phyloP scores from a whole-genome alignment of 805 yeast genomes.

The Hanseniaspora singularis region DNA sequence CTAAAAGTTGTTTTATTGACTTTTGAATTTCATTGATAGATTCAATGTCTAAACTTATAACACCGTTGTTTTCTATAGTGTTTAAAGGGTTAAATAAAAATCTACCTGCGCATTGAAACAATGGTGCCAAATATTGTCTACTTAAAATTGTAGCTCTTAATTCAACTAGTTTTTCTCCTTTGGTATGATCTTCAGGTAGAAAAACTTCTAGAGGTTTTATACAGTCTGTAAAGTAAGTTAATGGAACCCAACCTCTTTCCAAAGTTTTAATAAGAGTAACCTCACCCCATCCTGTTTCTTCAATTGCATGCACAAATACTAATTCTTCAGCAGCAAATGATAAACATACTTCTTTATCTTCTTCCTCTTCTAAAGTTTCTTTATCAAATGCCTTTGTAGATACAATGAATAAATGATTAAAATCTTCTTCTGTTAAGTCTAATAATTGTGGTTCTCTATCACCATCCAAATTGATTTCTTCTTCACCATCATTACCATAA shows the following conservation, averaged over 20 bases:
- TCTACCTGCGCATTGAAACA: conserved; percentile 53
- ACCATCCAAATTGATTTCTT: background rate
- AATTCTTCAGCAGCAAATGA: conserved; percentile 58
- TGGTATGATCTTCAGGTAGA: conserved; percentile 1
- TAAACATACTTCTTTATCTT: conserved; percentile 61
- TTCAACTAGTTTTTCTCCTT: conserved; percentile 8
- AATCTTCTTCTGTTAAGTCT: conserved; percentile 31
- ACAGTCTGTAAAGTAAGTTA: conserved; percentile 54
- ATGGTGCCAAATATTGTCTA: conserved; percentile 42
- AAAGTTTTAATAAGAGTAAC: conserved; percentile 55
- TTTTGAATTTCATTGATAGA: conserved; percentile 56
- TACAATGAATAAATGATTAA: conserved; percentile 42
- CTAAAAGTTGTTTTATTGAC: conserved; percentile 54
- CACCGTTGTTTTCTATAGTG: conserved; percentile 22
- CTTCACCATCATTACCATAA: background rate
- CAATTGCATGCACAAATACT: conserved; percentile 67
- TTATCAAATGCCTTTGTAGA: conserved; percentile 53
- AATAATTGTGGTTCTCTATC: conserved; percentile 9
- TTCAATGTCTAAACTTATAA: conserved; percentile 42
- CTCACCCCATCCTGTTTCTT: conserved; percentile 81
- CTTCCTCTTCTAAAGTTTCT: conserved; percentile 44
- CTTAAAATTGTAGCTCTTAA: conserved; percentile 24
- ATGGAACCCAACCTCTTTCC: conserved; percentile 74
- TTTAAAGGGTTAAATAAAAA: conserved; percentile 55
- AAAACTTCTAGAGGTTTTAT: conserved; percentile 24